These are phyloP conservation scores for Paraleonurus japonicus DNA, from an alignment of 257 asterid genomes.

Conservation along the genomic window DNA sequence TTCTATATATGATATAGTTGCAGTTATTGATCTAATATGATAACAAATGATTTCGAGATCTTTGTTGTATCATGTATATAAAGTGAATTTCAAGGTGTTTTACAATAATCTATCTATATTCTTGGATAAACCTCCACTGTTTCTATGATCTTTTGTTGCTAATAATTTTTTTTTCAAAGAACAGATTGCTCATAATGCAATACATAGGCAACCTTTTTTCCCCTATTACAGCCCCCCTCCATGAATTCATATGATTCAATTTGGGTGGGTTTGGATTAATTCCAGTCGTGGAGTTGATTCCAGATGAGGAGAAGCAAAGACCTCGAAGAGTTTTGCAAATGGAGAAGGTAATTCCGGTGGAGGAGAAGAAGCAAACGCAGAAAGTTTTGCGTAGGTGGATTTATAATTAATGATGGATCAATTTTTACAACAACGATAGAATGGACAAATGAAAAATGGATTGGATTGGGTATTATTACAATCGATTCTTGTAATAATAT, in stretches of 20 bases:
- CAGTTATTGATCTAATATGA: constrained; percentile 3
- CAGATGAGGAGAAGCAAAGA: constrained; percentile 31
- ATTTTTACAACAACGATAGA: no score
- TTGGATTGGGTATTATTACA: no score
- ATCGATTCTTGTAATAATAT: no score
- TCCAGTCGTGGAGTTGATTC: constrained; percentile 41
- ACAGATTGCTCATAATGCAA: background rate
- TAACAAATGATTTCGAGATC: constrained; percentile 5
- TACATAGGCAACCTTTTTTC: background rate
- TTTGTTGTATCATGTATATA: background rate
- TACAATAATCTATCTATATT: background rate
- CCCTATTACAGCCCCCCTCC: no score
- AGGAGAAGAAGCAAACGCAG: constrained; percentile 46
- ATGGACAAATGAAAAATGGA: no score
- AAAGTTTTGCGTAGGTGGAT: constrained; percentile 52
- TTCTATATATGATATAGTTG: background rate
- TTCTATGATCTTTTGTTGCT: background rate
- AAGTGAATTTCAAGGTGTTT: background rate
- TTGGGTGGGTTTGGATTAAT: constrained; percentile 45
- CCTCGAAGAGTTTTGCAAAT: constrained; percentile 47
- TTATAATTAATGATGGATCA: no score
- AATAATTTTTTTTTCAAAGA: background rate
- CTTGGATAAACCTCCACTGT: background rate
- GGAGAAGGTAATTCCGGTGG: constrained; percentile 43
- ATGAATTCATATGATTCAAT: background rate